Base-by-base conservation (phyloP, 371 early-diverging fungal species). In the Mucor piriformis region DNA sequence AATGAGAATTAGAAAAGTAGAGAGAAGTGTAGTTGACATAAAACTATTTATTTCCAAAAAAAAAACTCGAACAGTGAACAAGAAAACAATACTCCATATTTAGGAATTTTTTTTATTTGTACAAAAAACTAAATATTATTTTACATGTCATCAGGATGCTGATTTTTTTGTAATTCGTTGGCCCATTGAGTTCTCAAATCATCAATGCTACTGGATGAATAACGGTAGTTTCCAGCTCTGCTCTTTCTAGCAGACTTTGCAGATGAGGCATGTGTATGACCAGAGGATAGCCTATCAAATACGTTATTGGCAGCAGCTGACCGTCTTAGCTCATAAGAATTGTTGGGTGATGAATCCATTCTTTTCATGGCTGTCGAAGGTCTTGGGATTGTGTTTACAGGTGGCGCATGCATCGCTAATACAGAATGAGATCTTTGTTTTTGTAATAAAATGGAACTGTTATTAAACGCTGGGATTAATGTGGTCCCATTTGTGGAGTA, bases 231-330 rank as follows among this genome's bases (percentile, higher is more conserved):
- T 7, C 27, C 38, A 15, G 11, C n/a, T 16, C 51, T n/a, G n/a
- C n/a, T 24, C 40, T 57, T 74, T 62, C 42, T 16, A n/a, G 42
- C 42, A 6, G 42, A 40, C 42, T 79, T 79, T 1, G 80, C 80
- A 50, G 72, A 68, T 11, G 76, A 76, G 6, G 80, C 76, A 27
- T 72, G 74, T 0, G 80, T 79, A 33, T 79, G 80, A 3, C 63
- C 66, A 21, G 54, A 51, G 15, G 80, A 70, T 20, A 79, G 52
- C 3, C 80, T 64, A 40, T 74, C 76, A 63, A 79, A 79, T 0
- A 79, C 74, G 23, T 61, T 72, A 27, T 57, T 65, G 6, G 51
- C 37, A n/a, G 37, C 52, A 25, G 70, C 59, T 5, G 65, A 50
- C 16, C 57, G 51, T 34, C 55, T 43, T 3, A 70, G 32, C 52